These are phyloP conservation scores for Suhomyces prunicola DNA, from an alignment of 805 yeast species.

Conservation along the genomic window DNA sequence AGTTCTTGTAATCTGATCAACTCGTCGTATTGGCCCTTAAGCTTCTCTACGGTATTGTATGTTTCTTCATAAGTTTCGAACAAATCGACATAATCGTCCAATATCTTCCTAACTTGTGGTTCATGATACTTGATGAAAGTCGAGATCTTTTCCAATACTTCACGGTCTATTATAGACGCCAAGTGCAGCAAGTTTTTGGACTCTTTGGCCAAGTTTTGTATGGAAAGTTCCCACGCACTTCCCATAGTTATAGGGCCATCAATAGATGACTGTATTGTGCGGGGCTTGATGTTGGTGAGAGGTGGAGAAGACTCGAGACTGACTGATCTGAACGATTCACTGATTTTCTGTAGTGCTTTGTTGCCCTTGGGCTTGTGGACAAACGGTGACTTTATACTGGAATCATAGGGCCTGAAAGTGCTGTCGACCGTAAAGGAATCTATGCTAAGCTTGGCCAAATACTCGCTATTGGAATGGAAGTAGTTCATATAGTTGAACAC, in stretches of 20 bases:
- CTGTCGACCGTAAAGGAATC: conserved; percentile 22
- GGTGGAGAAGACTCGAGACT: background rate
- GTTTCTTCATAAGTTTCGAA: conserved; percentile 24
- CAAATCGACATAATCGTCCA: conserved; percentile 22
- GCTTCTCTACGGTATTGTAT: conserved; percentile 24
- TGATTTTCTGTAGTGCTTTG: conserved; percentile 6
- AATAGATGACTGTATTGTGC: background rate
- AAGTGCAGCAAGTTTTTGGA: conserved; percentile 20
- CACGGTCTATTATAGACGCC: conserved; percentile 33
- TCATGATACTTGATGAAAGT: conserved; percentile 35
- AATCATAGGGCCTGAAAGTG: conserved; percentile 15
- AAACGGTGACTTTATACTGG: background rate
- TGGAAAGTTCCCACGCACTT: conserved; percentile 13
- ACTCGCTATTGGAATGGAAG: conserved; percentile 34
- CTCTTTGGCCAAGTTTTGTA: conserved; percentile 21
- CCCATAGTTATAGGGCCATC: background rate
- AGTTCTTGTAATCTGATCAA: conserved; percentile 32
- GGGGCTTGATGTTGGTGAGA: background rate
- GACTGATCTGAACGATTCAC: conserved; percentile 9
- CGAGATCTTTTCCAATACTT: conserved; percentile 32
- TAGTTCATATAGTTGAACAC: conserved; percentile 36
- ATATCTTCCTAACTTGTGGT: conserved; percentile 24
- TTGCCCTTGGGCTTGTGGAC: background rate
- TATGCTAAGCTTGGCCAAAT: conserved; percentile 24
- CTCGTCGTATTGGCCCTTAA: conserved; percentile 30